These are phyloP conservation scores for Fusarium burgessii DNA, from an alignment of 2,329 filamentous ascomycete genomes.

Conservation along the genomic window DNA sequence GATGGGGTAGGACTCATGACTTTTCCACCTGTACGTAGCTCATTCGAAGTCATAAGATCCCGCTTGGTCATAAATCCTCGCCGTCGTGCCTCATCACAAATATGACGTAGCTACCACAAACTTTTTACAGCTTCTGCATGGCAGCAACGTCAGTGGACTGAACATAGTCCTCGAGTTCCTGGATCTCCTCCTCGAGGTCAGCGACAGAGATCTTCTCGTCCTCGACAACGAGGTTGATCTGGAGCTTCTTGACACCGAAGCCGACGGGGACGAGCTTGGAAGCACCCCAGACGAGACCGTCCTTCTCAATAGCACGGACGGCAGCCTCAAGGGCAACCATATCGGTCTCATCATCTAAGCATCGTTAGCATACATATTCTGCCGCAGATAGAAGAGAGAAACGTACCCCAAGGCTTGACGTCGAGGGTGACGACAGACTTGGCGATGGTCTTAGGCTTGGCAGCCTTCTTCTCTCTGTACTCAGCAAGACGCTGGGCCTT, in stretches of 20 bases:
- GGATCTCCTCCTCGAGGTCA: constrained; percentile 88
- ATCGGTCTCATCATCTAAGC: constrained; percentile 88
- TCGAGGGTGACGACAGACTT: constrained; percentile 97
- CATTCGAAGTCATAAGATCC: constrained; percentile 42
- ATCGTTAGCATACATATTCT: constrained; percentile 39
- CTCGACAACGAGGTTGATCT: constrained; percentile 98
- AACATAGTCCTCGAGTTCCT: constrained; percentile 90
- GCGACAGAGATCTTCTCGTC: constrained; percentile 93
- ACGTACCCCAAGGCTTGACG: constrained; percentile 98
- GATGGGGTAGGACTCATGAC: constrained; percentile 41
- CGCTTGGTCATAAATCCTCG: constrained; percentile 46
- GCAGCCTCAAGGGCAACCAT: constrained; percentile 83
- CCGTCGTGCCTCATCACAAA: constrained; percentile 51
- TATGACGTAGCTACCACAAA: constrained; percentile 39
- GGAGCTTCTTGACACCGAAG: constrained; percentile 99
- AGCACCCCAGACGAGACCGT: constrained; percentile 95
- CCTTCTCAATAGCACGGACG: constrained; percentile 87
- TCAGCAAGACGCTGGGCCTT: constrained; percentile 83
- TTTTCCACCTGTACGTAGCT: constrained; percentile 44
- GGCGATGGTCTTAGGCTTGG: constrained; percentile 89
- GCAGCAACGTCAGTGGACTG: constrained; percentile 92
- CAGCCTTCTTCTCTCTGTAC: constrained; percentile 97
- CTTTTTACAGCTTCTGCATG: constrained; percentile 89
- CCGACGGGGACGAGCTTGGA: constrained; percentile 91
- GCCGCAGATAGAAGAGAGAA: background rate